Base-by-base conservation (phyloP, 2,329 filamentous ascomycete species). In the Peltaster fructicola region DNA sequence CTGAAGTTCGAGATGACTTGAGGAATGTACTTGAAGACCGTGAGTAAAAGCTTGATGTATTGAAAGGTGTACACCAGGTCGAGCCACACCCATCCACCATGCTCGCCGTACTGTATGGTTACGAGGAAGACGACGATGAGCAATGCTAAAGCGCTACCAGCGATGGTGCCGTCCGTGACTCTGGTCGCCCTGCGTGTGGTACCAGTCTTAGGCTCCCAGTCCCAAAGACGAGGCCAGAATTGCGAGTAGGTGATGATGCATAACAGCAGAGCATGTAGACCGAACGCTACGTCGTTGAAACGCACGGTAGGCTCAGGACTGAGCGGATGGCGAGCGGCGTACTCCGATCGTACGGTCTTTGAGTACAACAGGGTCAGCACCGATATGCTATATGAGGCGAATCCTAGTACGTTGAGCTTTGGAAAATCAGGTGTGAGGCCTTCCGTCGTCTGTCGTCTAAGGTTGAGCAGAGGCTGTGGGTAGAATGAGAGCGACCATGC, bases 371-470 rank as follows among this genome's bases (percentile, higher is more conserved):
- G 79, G 1, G 70, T 60, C 6, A 60, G 48, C 23, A 77, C 90
- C 36, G 76, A 90, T 17, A 74, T 56, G 7, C 39, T 39, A 53
- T 93, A 93, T 35, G 70, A 67, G 15, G 64, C 47, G 53, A 85
- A 88, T 28, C 79, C 76, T 58, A 64, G 48, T 18, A 62, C 45
- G 51, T 88, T 88, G 39, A 81, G 61, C 10, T 76, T 62, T 10
- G 81, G 81, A 43, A 90, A 93, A 50, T 93, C 84, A 36, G 91
- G 73, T 1, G 81, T 79, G 4, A 85, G 73, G 19, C 88, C 88
- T 11, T 68, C 64, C 4, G 84, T 93, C 6, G 79, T 77, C 29
- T 68, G 68, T 26, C 81, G 73, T 15, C 59, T 60, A 48, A 63
- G 74, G 60, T 93, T 95, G 34, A 81, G 65, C 32, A 90, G 54